Conservation (phyloP, 2,329 filamentous ascomycete species). For the Pseudofabraea citricarpa region DNA sequence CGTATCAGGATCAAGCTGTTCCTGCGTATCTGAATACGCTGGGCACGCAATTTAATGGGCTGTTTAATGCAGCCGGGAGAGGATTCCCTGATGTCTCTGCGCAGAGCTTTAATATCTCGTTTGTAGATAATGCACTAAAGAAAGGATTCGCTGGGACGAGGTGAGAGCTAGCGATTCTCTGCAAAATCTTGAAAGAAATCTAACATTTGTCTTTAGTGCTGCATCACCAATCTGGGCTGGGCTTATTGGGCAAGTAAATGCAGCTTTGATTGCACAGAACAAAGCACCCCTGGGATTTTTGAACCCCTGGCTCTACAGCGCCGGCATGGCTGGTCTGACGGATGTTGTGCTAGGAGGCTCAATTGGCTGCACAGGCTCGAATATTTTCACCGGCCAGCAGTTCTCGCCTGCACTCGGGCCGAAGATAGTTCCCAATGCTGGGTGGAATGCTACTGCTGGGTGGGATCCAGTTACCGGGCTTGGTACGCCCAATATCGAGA, state of each 20-base stretch:
- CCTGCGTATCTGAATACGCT: constrained; percentile 33
- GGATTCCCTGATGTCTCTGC: constrained; percentile 44
- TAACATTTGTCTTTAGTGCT: constrained; percentile 30
- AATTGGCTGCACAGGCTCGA: constrained; percentile 24
- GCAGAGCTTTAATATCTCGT: constrained; percentile 49
- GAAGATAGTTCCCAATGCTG: background rate
- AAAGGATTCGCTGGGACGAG: constrained; percentile 3
- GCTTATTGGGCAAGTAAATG: constrained; percentile 55
- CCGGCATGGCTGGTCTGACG: constrained; percentile 28
- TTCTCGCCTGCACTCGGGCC: background rate
- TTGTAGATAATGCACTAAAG: constrained; percentile 1
- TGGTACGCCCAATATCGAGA: constrained; percentile 13
- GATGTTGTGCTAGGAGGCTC: constrained; percentile 31
- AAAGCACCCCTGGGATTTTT: constrained; percentile 34
- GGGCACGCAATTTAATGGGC: background rate
- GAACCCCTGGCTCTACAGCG: constrained; percentile 33
- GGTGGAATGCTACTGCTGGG: constrained; percentile 11
- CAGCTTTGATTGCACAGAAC: constrained; percentile 47
- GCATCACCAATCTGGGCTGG: constrained; percentile 52
- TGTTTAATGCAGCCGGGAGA: constrained; percentile 27
- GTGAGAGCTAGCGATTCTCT: background rate
- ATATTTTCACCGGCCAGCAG: background rate
- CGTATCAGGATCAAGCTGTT: constrained; percentile 39
- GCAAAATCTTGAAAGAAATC: background rate
- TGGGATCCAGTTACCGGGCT: constrained; percentile 22